Conservation (phyloP, 176 grass and related monocot genomes). For the Dactylis glomerata region DNA sequence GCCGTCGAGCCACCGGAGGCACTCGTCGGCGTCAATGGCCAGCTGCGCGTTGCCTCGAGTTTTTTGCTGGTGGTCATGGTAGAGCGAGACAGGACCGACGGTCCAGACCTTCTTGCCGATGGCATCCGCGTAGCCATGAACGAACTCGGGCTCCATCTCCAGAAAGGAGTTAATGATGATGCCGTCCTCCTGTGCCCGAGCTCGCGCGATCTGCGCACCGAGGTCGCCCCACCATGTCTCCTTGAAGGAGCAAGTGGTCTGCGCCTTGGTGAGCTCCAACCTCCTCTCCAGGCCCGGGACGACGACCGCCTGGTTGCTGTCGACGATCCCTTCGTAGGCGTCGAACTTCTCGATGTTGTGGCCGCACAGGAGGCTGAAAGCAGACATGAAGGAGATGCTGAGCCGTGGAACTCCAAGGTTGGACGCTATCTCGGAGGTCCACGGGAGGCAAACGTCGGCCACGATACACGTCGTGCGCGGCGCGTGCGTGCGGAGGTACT, state of each 20-base stretch:
- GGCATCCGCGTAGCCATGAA: slow-evolving; percentile 12
- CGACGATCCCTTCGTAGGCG: slow-evolving; percentile 13
- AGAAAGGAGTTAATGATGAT: no score
- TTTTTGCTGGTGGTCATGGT: no score
- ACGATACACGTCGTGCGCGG: slow-evolving; percentile 28
- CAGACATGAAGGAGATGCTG: slow-evolving; percentile 20
- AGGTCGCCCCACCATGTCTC: no score
- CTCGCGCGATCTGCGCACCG: no score
- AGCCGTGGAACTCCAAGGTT: slow-evolving; percentile 29
- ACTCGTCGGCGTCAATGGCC: slow-evolving; percentile 8
- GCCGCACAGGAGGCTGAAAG: slow-evolving; percentile 22
- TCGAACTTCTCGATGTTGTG: no score
- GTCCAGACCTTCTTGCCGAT: slow-evolving; percentile 24
- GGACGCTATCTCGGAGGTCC: slow-evolving; percentile 16
- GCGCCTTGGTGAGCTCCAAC: slow-evolving; percentile 36
- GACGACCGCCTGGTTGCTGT: slow-evolving; percentile 4
- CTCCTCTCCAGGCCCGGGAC: slow-evolving; percentile 26
- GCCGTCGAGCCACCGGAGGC: slow-evolving; percentile 39
- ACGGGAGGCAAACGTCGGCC: slow-evolving; percentile 35
- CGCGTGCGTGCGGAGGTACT: neutral
- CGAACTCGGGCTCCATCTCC: no score
- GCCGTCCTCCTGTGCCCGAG: no score
- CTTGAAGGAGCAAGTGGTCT: no score
- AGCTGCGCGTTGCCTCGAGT: no score
- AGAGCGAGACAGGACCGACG: slow-evolving; percentile 32